Base-by-base conservation (phyloP, 257 asterid species). In the Salvia splendens region DNA sequence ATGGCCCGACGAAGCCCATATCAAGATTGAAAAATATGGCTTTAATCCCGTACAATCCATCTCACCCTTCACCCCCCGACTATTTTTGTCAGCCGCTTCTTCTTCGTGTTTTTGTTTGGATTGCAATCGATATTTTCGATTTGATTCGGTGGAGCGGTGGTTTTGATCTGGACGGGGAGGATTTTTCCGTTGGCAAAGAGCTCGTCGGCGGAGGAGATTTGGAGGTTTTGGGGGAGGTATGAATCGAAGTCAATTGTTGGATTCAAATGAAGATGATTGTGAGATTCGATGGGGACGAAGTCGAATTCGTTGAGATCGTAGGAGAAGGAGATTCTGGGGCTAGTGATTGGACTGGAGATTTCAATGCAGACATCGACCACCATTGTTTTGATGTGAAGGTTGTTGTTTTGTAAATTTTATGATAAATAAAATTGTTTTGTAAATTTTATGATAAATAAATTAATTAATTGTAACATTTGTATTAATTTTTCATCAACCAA, bases 321-420 rank as follows among this genome's bases (percentile, higher is more conserved):
- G 2, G 97, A 91, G 52, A 91, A 84, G 12, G 96, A 86, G 82
- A 88, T 81, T 81, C 97, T 82, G 20, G 96, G 96, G 53, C 86
- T n/a, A n/a, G n/a, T n/a, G n/a, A n/a, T n/a, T n/a, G n/a, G n/a
- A n/a, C n/a, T 88, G 7, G 86, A 58, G 50, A 78, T 42, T 28
- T 86, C 95, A 4, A 85, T 79, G 73, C 86, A 84, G 0, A 87
- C 82, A 75, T 88, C 96, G 1, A 83, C 85, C 17, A 93, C 96
- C 97, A 20, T 20, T 20, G 24, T 20, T 20, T 20, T 20, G 24
- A 20, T 20, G 24, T 20, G 24, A 20, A 20, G n/a, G n/a, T n/a
- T n/a, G n/a, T n/a, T n/a, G n/a, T n/a, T n/a, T n/a, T n/a, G n/a
- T n/a, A n/a, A n/a, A n/a, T n/a, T n/a, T n/a, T n/a, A n/a, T n/a